These are phyloP conservation scores for Lachnellula occidentalis DNA, from an alignment of 2,329 filamentous ascomycete species.

Conservation along the genomic window DNA sequence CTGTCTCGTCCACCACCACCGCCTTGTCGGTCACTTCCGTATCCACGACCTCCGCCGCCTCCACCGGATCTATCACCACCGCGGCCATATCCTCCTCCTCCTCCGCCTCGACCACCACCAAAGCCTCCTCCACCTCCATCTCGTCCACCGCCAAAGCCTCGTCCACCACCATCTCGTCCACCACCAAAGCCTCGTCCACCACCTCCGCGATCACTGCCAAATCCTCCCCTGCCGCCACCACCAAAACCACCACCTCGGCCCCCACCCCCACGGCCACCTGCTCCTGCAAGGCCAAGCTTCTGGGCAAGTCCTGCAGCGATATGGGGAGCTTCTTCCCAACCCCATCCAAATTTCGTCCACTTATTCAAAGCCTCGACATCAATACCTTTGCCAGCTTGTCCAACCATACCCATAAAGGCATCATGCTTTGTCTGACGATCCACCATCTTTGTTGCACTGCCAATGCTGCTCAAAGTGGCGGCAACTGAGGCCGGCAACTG, in stretches of 20 bases:
- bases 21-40: conserved; percentile 1
- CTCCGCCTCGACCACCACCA: conserved; percentile 9
- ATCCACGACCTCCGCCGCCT: neutral
- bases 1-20: conserved; percentile 9
- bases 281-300: conserved; percentile 18
- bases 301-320: conserved; percentile 16
- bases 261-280: conserved; percentile 15
- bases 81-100: conserved; percentile 5
- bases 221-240: conserved; percentile 8
- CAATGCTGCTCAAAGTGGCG: conserved; percentile 24
- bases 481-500: conserved; percentile 28
- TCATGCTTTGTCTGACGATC: conserved; percentile 20
- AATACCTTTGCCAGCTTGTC: conserved; percentile 3
- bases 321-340: conserved; percentile 27
- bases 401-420: conserved; percentile 25
- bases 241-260: conserved; percentile 8
- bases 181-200: neutral
- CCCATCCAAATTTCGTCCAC: conserved; percentile 31
- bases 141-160: neutral
- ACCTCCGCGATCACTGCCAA: neutral
- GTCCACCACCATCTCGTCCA: neutral
- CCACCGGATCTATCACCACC: neutral
- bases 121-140: conserved; percentile 1
- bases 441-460: conserved; percentile 26
- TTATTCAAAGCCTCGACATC: conserved; percentile 22